Conservation (phyloP, 805 yeast species). For the Yamadazyma endophytica region DNA sequence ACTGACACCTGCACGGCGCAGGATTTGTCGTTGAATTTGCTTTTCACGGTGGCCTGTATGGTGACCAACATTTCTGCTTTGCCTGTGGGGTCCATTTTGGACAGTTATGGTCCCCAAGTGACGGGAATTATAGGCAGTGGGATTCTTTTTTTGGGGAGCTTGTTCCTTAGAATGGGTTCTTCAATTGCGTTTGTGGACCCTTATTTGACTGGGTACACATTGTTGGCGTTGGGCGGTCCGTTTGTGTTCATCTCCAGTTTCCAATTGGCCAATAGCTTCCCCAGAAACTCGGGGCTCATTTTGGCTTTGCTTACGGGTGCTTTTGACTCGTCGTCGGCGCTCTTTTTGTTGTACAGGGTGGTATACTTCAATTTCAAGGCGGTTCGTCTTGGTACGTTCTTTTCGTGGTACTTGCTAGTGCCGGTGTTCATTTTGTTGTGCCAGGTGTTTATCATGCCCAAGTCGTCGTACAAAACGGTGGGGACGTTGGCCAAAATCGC, state of each 20-base stretch:
- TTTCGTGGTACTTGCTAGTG: conserved; percentile 62
- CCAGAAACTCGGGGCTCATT: conserved; percentile 73
- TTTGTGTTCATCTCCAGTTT: conserved; percentile 87
- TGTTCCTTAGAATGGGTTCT: conserved; percentile 39
- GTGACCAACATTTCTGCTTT: conserved; percentile 80
- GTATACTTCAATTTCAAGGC: conserved; percentile 44
- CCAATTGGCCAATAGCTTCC: conserved; percentile 83
- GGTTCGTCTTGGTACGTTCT: conserved; percentile 54
- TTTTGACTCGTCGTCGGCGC: conserved; percentile 88
- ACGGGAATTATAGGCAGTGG: conserved; percentile 73
- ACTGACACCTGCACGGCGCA: conserved; percentile 56
- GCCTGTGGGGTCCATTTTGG: conserved; percentile 77
- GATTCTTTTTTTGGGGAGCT: conserved; percentile 54
- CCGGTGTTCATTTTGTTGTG: conserved; percentile 75
- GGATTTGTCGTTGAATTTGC: conserved; percentile 73
- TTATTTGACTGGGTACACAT: conserved; percentile 68
- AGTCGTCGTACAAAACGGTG: conserved; percentile 65
- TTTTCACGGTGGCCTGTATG: conserved; percentile 86
- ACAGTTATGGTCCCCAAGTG: conserved; percentile 73
- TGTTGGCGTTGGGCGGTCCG: conserved; percentile 88
- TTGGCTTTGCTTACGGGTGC: conserved; percentile 89
- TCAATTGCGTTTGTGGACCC: conserved; percentile 45
- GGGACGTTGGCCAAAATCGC: conserved; percentile 65
- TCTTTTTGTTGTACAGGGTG: conserved; percentile 71
- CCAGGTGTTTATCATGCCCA: conserved; percentile 79